A percentile compares a stretch with the other conserved stretches of the same genome.
Conservation (phyloP, 352 stramenopile species). For the Phytophthora litchii region DNA sequence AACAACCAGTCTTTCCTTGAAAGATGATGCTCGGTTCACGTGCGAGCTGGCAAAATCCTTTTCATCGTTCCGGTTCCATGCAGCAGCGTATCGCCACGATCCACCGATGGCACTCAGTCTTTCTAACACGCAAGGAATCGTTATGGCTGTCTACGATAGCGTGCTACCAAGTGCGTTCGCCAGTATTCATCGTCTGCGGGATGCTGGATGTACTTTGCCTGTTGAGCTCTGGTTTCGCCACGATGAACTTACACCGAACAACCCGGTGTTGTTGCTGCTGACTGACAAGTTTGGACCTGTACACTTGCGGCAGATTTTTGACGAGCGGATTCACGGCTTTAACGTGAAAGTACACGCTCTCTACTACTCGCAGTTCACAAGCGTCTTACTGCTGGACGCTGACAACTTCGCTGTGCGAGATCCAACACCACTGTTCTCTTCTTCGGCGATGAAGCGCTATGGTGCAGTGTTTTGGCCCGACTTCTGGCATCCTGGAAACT, state of each 20-base stretch:
- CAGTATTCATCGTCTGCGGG: slow-evolving; percentile 46
- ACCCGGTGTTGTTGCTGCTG: slow-evolving; percentile 43
- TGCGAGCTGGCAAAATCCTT: slow-evolving; percentile 67
- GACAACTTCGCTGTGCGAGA: slow-evolving; percentile 56
- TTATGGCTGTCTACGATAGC: slow-evolving; percentile 53
- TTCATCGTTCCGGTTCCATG: slow-evolving; percentile 54
- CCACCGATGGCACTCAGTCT: slow-evolving; percentile 40
- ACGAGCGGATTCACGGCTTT: slow-evolving; percentile 54
- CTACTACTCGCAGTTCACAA: slow-evolving; percentile 57
- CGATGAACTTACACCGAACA: slow-evolving; percentile 47
- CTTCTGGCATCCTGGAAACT: slow-evolving; percentile 55
- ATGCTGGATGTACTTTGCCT: slow-evolving; percentile 45
- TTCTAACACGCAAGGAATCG: slow-evolving; percentile 36
- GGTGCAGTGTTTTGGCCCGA: slow-evolving; percentile 60
- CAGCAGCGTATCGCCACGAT: slow-evolving; percentile 59
- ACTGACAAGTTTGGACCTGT: slow-evolving; percentile 42
- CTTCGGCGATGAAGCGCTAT: slow-evolving; percentile 29
- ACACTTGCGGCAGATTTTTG: slow-evolving; percentile 47
- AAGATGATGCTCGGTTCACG: slow-evolving; percentile 72
- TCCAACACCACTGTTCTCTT: slow-evolving; percentile 49
- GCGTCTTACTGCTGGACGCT: slow-evolving; percentile 52
- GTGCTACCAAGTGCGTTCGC: slow-evolving; percentile 58
- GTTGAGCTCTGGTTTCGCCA: slow-evolving; percentile 64
- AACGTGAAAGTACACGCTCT: slow-evolving; percentile 58
- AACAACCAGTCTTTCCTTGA: slow-evolving; percentile 64